A percentile compares a stretch with the other conserved stretches of the same genome.
Evolutionary conservation across 2,329 filamentous ascomycete genomes (phyloP).

Genomic region (Colletotrichum chrysophilum): DNA sequence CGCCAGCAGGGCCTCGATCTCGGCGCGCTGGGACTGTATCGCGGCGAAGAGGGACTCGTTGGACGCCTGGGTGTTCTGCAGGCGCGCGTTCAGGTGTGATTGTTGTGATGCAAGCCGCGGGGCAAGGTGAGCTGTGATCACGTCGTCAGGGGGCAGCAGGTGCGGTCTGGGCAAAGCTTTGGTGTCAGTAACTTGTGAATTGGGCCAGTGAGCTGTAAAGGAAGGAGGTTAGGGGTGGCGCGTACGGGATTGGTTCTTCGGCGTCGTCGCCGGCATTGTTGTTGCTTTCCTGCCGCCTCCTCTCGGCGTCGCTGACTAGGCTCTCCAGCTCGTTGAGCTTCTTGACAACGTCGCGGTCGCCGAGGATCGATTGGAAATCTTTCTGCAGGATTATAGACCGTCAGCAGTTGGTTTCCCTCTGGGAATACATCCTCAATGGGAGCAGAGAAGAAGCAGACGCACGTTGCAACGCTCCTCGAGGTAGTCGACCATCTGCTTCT

Average conservation of each 20-base stretch:
- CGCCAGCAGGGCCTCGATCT: constrained; percentile 56
- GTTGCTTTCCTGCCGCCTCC: constrained; percentile 36
- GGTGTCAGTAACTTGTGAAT: neutral
- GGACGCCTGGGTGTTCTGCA: constrained; percentile 61
- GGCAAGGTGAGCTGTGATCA: constrained; percentile 60
- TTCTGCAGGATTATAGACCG: constrained; percentile 33
- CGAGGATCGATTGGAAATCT: constrained; percentile 63
- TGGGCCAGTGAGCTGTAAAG: neutral
- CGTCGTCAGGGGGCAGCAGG: constrained; percentile 54
- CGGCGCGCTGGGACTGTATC: constrained; percentile 57
- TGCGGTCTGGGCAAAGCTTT: constrained; percentile 51
- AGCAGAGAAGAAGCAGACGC: constrained; percentile 18
- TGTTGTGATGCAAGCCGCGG: constrained; percentile 59
- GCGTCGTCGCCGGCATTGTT: constrained; percentile 19
- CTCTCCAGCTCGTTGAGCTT: constrained; percentile 65
- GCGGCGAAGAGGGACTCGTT: constrained; percentile 60
- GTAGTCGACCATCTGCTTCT: constrained; percentile 62
- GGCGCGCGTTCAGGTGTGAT: constrained; percentile 59
- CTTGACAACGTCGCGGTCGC: constrained; percentile 56
- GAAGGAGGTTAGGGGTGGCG: neutral
- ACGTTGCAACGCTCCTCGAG: constrained; percentile 59
- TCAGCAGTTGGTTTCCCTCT: neutral
- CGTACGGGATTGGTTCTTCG: constrained; percentile 49
- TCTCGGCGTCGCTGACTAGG: constrained; percentile 56
- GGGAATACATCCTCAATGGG: neutral